These are phyloP conservation scores for Nakazawaea molendinolei DNA, from an alignment of 805 yeast species.

Conservation along the genomic window DNA sequence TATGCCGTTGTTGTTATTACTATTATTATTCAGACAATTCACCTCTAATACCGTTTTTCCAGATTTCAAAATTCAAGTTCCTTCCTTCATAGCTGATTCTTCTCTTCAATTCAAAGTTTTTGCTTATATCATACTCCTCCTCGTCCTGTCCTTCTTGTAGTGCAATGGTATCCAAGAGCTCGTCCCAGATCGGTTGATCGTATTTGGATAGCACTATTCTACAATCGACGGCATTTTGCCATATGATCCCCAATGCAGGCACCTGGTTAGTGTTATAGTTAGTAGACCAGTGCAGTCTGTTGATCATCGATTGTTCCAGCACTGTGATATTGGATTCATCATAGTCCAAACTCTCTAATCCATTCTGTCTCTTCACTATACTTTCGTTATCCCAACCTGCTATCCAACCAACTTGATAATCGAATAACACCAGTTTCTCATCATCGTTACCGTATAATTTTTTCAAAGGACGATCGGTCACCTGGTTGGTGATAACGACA, in stretches of 20 bases:
- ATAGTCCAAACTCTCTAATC: neutral
- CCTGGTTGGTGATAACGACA: slow-evolving; percentile 72
- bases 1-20: neutral
- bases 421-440: slow-evolving; percentile 39
- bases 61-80: slow-evolving; percentile 23
- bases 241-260: slow-evolving; percentile 49
- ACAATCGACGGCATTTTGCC: slow-evolving; percentile 46
- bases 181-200: slow-evolving; percentile 32
- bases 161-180: slow-evolving; percentile 19
- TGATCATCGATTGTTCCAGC: neutral
- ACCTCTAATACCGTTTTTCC: slow-evolving; percentile 30
- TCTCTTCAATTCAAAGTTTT: slow-evolving; percentile 10
- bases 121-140: slow-evolving; percentile 17
- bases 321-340: neutral
- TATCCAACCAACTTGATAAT: slow-evolving; percentile 65
- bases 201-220: slow-evolving; percentile 40
- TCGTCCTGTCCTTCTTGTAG: slow-evolving; percentile 11
- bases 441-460: slow-evolving; percentile 25
- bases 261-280: slow-evolving; percentile 24
- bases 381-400: slow-evolving; percentile 64
- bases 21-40: neutral
- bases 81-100: slow-evolving; percentile 12
- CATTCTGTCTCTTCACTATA: slow-evolving; percentile 24
- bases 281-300: neutral
- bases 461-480: slow-evolving; percentile 50